Evolutionary conservation across 345 rosid genomes (phyloP).

Genomic region (Boechera stricta): DNA sequence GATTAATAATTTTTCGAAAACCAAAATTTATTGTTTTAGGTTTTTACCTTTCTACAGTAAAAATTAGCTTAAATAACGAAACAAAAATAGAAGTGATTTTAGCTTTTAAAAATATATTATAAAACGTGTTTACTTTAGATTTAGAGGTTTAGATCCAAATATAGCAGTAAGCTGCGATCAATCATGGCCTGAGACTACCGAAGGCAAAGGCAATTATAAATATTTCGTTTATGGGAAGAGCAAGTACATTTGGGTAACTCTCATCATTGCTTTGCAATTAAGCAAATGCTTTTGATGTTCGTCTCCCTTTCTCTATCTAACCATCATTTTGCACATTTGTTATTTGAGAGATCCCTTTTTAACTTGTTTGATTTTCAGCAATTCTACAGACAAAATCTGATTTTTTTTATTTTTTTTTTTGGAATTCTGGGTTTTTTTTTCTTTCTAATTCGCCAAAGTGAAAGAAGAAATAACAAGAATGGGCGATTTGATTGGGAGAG

Average conservation of each 20-base stretch:
- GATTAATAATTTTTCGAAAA: too few species aligned
- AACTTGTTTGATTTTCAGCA: background rate
- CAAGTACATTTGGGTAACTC: too few species aligned
- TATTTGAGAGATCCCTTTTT: background rate
- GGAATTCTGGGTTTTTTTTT: background rate
- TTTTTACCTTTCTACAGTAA: too few species aligned
- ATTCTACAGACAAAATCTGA: background rate
- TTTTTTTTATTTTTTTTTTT: too few species aligned
- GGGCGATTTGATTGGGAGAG: constrained; percentile 34
- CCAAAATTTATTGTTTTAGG: too few species aligned
- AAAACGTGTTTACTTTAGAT: too few species aligned
- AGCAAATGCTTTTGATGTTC: background rate
- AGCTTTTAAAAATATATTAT: too few species aligned
- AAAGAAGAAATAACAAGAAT: background rate
- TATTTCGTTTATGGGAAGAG: too few species aligned
- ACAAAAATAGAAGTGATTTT: too few species aligned
- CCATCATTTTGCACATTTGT: background rate
- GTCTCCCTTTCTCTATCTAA: background rate
- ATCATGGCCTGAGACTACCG: background rate
- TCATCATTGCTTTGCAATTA: constrained; percentile 1
- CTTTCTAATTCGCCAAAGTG: background rate
- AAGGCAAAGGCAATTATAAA: background rate
- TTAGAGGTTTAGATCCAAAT: too few species aligned
- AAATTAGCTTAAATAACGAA: too few species aligned
- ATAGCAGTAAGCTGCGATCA: too few species aligned